A percentile compares a stretch with the other conserved stretches of the same genome.
These are phyloP conservation scores for Luzula sylvatica DNA, from an alignment of 176 grass and related monocot genomes.

Conservation along the genomic window DNA sequence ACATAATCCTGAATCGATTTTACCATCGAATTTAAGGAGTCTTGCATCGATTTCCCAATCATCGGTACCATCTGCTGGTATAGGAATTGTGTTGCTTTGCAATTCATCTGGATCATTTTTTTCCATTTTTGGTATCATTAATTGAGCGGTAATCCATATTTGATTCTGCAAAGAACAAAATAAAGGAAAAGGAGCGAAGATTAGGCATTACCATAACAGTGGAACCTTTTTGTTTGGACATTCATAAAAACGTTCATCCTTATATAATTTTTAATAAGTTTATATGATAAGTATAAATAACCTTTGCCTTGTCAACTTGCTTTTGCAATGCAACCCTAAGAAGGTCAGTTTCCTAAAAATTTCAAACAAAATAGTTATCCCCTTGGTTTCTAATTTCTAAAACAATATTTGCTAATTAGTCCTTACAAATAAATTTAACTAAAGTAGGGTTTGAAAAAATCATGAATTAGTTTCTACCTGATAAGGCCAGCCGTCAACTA, in stretches of 20 bases:
- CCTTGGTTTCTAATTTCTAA: background rate
- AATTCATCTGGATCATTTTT: too few relatives aligned
- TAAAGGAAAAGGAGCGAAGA: conserved; percentile 2
- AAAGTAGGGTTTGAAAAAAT: background rate
- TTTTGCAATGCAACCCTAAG: conserved; percentile 38
- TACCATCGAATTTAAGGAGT: conserved; percentile 63
- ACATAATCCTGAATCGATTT: conserved; percentile 64
- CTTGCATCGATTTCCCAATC: conserved; percentile 83
- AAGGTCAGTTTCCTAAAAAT: conserved; percentile 34
- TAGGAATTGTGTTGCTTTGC: background rate
- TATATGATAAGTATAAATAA: conserved; percentile 22
- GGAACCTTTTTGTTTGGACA: background rate
- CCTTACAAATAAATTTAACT: background rate
- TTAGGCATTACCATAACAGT: background rate
- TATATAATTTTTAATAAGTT: conserved; percentile 16
- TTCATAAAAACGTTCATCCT: conserved; percentile 8
- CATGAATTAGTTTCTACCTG: background rate
- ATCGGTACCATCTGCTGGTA: conserved; percentile 62
- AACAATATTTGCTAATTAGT: background rate
- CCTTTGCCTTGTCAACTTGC: conserved; percentile 54
- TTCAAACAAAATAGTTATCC: conserved; percentile 9
- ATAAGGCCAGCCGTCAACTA: conserved; percentile 20
- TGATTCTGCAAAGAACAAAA: background rate
- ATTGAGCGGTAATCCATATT: too few relatives aligned
- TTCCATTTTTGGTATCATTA: too few relatives aligned